A percentile compares a stretch with the other conserved stretches of the same genome.
Evolutionary conservation across 768 basidiomycete genomes (phyloP).

Genomic region (Pulveroboletus sp.): DNA sequence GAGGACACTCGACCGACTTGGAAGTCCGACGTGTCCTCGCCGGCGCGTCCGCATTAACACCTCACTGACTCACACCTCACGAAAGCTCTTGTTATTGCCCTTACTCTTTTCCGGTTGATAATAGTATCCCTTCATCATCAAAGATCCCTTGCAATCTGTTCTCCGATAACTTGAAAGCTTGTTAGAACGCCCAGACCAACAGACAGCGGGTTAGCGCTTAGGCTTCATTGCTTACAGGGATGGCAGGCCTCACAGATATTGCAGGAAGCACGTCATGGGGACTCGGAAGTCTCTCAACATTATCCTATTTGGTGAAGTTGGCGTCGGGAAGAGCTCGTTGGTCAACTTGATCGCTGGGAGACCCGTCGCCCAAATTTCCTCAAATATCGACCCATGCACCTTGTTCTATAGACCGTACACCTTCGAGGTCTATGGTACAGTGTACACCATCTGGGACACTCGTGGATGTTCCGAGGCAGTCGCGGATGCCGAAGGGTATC

Average conservation of each 20-base stretch:
- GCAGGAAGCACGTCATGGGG: background rate
- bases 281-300: constrained; percentile 4
- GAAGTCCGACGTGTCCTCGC: too few relatives aligned
- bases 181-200: background rate
- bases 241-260: background rate
- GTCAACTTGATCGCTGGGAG: constrained; percentile 3
- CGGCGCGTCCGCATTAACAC: too few relatives aligned
- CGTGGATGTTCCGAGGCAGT: background rate
- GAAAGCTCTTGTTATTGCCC: too few relatives aligned
- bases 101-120: too few relatives aligned
- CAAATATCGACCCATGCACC: background rate
- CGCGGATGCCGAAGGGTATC: background rate
- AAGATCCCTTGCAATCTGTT: background rate
- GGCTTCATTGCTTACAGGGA: background rate
- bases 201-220: background rate
- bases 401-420: background rate
- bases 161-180: background rate
- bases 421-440: background rate
- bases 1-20: too few relatives aligned
- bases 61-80: too few relatives aligned
- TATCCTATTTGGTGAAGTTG: constrained; percentile 1
- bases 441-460: constrained; percentile 5
- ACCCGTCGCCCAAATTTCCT: background rate
- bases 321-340: constrained; percentile 3
- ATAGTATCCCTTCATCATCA: too few relatives aligned